phyloP scores from a whole-genome alignment of 2,329 filamentous ascomycete genomes.

The Cladobotryum protrusum region DNA sequence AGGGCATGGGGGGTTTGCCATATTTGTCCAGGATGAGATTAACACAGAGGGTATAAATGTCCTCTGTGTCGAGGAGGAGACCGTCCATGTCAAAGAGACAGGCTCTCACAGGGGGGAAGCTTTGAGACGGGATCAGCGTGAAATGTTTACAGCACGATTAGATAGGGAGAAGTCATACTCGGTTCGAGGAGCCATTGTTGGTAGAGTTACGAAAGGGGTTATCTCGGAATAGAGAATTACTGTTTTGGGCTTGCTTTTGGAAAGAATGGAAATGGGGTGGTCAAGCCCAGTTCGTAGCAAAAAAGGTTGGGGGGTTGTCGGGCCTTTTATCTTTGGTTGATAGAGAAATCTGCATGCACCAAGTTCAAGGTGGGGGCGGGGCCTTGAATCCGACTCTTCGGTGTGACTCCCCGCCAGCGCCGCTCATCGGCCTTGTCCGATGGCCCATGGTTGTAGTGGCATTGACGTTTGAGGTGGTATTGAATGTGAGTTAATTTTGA shows the following conservation, averaged over 20 bases:
- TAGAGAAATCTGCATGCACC: too few relatives aligned
- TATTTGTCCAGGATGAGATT: conserved; percentile 77
- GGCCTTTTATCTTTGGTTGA: too few relatives aligned
- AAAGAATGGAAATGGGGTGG: not conserved
- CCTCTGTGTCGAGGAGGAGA: conserved; percentile 88
- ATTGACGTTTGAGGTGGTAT: too few relatives aligned
- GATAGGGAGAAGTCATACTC: conserved; percentile 32
- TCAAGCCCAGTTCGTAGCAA: not conserved
- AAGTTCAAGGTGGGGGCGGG: too few relatives aligned
- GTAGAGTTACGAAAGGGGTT: not conserved
- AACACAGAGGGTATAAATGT: conserved; percentile 75
- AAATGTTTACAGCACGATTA: not conserved
- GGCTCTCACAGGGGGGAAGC: conserved; percentile 74
- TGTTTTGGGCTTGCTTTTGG: too few relatives aligned
- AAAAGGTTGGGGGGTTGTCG: not conserved
- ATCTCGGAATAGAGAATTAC: not conserved
- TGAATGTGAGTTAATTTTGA: too few relatives aligned
- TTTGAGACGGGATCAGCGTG: conserved; percentile 25
- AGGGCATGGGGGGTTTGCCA: conserved; percentile 69
- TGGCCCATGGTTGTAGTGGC: too few relatives aligned
- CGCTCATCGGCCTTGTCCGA: too few relatives aligned
- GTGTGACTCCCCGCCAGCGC: too few relatives aligned
- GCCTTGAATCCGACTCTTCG: too few relatives aligned
- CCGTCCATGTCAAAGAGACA: conserved; percentile 99
- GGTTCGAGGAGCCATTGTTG: conserved; percentile 36